Base-by-base conservation (phyloP, 23 red algal genomes). In the Gracilaria domingensis region DNA sequence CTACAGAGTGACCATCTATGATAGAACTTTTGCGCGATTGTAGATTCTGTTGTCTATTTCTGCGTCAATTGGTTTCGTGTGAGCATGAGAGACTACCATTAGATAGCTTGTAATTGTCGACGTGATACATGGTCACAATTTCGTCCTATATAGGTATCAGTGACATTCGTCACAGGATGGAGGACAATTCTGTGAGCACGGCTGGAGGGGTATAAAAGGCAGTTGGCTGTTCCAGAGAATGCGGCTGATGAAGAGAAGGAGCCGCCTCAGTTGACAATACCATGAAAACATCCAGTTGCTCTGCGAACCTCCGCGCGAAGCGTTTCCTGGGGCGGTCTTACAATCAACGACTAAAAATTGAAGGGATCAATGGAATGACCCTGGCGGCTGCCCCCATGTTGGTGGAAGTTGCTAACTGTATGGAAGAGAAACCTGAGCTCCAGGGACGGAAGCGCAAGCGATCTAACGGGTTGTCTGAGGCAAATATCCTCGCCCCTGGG, bases 391-490 rank as follows among this genome's bases (percentile, higher is more conserved):
- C 62, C 62, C 28, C 33, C 3, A 33, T 35, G 62, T 21, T 67
- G 16, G 62, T 67, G 62, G 62, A 67, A 25, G 62, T 67, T 4
- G 62, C 62, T 35, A 67, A 67, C 62, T 67, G 62, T 35, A 36
- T 67, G 62, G 28, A 67, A 36, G 62, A 67, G 24, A 25, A 67
- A 25, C 28, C 62, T 21, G 62, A 67, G 33, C 26, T 8, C 62
- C 62, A 67, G 33, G 62, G 62, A 67, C 62, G 33, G 33, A 67
- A 67, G 62, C 62, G 62, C 26, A 67, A 67, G 62, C 62, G 62
- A 25, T 67, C 62, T 25, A 16, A 67, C n/a, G 62, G 62, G 28
- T 33, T 67, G 62, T 67, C 62, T 2, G 62, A 67, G 62, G 24
- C 26, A 67, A 67, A 67, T 21, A 67, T 67, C 62, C 62, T 67